These are phyloP conservation scores for Alternaria sp. DNA, from an alignment of 2,329 filamentous ascomycete species.

Conservation along the genomic window DNA sequence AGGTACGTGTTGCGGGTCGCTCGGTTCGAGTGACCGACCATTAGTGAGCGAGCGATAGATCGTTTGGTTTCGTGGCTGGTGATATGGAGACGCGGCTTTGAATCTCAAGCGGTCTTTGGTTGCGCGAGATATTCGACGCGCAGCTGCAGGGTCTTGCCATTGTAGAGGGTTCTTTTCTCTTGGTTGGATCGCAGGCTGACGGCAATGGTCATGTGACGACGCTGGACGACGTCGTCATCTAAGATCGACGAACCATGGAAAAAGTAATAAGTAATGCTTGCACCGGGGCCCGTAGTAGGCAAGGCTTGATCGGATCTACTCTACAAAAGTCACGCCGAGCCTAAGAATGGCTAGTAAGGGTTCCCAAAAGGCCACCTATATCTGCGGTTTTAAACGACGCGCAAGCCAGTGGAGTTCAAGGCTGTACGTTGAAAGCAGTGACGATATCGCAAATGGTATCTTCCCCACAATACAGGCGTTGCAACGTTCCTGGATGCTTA, in stretches of 20 bases:
- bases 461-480: conserved; percentile 7
- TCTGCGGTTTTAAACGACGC: conserved; percentile 16
- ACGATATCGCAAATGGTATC: conserved; percentile 8
- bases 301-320: conserved; percentile 13
- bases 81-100: conserved; percentile 13
- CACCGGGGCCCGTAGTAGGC: conserved; percentile 9
- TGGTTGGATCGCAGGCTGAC: conserved; percentile 1
- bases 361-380: conserved; percentile 8
- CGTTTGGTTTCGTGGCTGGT: conserved; percentile 14
- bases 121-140: conserved; percentile 11
- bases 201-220: conserved; percentile 3
- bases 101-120: neutral
- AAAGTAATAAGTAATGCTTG: conserved; percentile 17
- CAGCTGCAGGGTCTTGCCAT: conserved; percentile 15
- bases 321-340: conserved; percentile 13
- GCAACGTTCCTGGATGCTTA: conserved; percentile 9
- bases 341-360: conserved; percentile 17
- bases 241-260: conserved; percentile 20
- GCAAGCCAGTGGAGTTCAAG: conserved; percentile 15
- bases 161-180: neutral
- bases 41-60: conserved; percentile 18
- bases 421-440: conserved; percentile 5
- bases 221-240: conserved; percentile 14
- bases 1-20: conserved; percentile 24
- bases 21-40: conserved; percentile 28